Base-by-base conservation (phyloP, 768 basidiomycete genomes). In the Lepiota brunneoincarnata region DNA sequence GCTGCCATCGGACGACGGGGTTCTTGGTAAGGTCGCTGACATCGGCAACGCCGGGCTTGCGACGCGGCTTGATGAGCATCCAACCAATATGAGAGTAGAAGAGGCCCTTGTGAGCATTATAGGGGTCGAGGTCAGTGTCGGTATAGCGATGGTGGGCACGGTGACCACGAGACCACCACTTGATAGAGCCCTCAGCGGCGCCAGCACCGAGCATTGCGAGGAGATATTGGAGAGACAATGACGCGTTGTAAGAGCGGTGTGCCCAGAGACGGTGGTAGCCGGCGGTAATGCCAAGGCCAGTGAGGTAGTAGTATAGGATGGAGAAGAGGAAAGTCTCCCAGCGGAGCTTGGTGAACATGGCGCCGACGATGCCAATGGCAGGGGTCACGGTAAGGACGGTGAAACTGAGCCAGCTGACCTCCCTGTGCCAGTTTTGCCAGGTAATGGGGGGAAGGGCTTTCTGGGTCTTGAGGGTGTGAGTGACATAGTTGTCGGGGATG, bases 261-360 rank as follows among this genome's bases (percentile, higher is more conserved):
- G 97, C 91, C 94, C 95, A 99, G 0, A 98, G 80, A 54, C 97
- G 86, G 65, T 99, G 97, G 72, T 98, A 99, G 10, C 97, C 96
- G 9, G 91, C 91, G 0, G 91, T 93, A 56, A 94, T 92, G 21
- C 91, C 93, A 14, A 96, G 78, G 35, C 94, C 96, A 6, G 72
- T 73, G 26, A 73, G 62, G 58, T 62, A 72, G 60, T 72, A 73
- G 62, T 74, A 74, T 53, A 75, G 63, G 48, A 74, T 59, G 51
- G 71, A 48, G 59, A 74, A 75, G n/a, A 87, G 45, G 15, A 80
- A 78, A 0, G 97, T 99, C 74, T 91, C 72, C 81, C 81, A 83
- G 57, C 79, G 75, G 47, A 91, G 74, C 66, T 66, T 75, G 10
- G 87, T 89, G 56, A 80, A 84, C 59, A 67, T 75, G 28, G 86